Base-by-base conservation (phyloP, 371 early-diverging fungal genomes). In the Syncephalastrum contaminatum region DNA sequence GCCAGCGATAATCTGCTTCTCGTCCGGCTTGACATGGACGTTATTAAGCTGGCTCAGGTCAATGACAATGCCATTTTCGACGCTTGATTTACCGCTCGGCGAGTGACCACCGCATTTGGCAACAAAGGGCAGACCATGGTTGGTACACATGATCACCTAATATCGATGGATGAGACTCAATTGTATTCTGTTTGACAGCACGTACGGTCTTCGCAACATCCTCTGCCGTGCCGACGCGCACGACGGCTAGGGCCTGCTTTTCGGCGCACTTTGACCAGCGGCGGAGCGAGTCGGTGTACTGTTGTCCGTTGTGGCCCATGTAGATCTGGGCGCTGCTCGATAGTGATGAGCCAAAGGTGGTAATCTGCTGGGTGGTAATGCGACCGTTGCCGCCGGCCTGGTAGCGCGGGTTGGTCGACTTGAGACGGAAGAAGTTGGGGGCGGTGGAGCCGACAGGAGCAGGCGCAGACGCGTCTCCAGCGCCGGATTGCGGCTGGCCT, bases 51-150 rank as follows among this genome's bases (percentile, higher is more conserved):
- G 43, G 30, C 67, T 55, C 10, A 75, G 53, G 54, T 75, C 75
- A 43, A 78, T 70, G 21, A 78, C 70, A 36, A 75, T 54, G n/a
- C 73, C 66, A 39, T 62, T 60, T 39, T 70, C 64, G 15, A 58
- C 51, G 25, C 73, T 75, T 6, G 68, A 69, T 36, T 72, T 69
- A 10, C 76, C 84, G 55, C 78, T 80, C 44, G 73, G 82, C 13
- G 82, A 82, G 58, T 84, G 85, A 3, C 86, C 86, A 36, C 86
- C 86, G 58, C 76, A 70, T 42, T 74, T 72, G 30, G 76, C 72
- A 3, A 72, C 71, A 39, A 69, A 57, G 5, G 59, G 65, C 1
- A 69, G 18, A 6, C 41, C 47, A 39, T 64, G 62, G 24, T 58
- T 54, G 22, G 39, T 47, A 7, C 58, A 55, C 53, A 69, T 54